A percentile compares a stretch with the other conserved stretches of the same genome.
These are phyloP conservation scores for Gracilariopsis chorda DNA, from an alignment of 23 red algal species.

Conservation along the genomic window DNA sequence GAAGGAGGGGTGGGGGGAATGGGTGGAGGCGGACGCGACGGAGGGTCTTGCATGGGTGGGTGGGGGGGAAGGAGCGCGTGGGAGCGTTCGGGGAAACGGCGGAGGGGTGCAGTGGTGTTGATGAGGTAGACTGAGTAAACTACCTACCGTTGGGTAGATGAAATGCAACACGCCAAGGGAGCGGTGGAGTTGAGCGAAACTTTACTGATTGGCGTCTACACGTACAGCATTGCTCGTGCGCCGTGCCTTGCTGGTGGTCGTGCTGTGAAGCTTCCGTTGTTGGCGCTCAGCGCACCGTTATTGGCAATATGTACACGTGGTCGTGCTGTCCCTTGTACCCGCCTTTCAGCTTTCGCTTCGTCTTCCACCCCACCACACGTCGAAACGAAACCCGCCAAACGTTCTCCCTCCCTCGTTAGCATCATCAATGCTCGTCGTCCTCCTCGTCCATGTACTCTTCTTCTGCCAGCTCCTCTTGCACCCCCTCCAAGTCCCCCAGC, in stretches of 20 bases:
- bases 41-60: not conserved
- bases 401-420: not conserved
- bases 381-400: not conserved
- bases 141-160: too few species aligned
- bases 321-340: too few species aligned
- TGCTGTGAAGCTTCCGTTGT: not conserved
- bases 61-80: not conserved
- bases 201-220: too few species aligned
- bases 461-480: not conserved
- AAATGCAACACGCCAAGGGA: too few species aligned
- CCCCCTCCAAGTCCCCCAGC: constrained; percentile 2
- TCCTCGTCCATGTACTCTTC: constrained; percentile 21
- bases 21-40: not conserved
- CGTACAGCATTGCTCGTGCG: not conserved
- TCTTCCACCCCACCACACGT: not conserved
- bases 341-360: too few species aligned
- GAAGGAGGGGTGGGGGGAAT: constrained; percentile 19
- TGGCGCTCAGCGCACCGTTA: too few species aligned
- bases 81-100: not conserved
- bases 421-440: not conserved
- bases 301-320: too few species aligned
- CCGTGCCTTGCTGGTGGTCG: constrained; percentile 1
- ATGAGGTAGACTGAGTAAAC: too few species aligned
- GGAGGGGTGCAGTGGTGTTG: too few species aligned
- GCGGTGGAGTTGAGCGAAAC: too few species aligned